Evolutionary conservation across 2,329 filamentous ascomycete species (phyloP).

Genomic region (Aureobasidium mangrovei): DNA sequence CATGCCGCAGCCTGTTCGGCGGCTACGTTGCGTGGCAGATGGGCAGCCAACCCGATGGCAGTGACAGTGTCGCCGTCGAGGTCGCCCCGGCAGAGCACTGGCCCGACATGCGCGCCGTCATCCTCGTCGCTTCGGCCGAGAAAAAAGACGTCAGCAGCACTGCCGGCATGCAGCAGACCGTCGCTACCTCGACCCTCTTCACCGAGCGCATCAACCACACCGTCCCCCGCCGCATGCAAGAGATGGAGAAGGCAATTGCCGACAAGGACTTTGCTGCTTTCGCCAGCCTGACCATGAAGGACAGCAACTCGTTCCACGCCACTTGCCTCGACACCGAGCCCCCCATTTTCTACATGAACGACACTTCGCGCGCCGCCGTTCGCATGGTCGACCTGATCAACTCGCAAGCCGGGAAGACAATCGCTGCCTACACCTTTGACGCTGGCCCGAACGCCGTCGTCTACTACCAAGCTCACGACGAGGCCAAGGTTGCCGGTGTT

Average conservation of each 20-base stretch:
- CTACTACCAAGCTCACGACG: constrained; percentile 81
- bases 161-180: constrained; percentile 93
- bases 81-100: constrained; percentile 85
- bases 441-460: constrained; percentile 95
- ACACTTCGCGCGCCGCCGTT: constrained; percentile 79
- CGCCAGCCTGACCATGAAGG: constrained; percentile 86
- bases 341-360: constrained; percentile 98
- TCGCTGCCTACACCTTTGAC: constrained; percentile 95
- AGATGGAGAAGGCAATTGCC: constrained; percentile 75
- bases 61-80: constrained; percentile 79
- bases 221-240: constrained; percentile 72
- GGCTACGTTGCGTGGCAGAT: constrained; percentile 94
- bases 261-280: constrained; percentile 77
- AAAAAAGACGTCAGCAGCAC: constrained; percentile 95
- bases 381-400: constrained; percentile 87
- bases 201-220: constrained; percentile 62
- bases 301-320: constrained; percentile 95
- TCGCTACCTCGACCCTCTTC: constrained; percentile 85
- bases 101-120: constrained; percentile 87
- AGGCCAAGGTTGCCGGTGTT: constrained; percentile 62
- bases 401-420: constrained; percentile 61
- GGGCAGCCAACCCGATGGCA: constrained; percentile 66
- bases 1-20: constrained; percentile 86
- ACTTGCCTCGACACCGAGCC: constrained; percentile 91
- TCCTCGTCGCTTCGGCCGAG: constrained; percentile 83